Evolutionary conservation across 139 green algal genomes (phyloP), one percentile per base, ranked within the genome.

Genomic region (Spirogloea muscicola): DNA sequence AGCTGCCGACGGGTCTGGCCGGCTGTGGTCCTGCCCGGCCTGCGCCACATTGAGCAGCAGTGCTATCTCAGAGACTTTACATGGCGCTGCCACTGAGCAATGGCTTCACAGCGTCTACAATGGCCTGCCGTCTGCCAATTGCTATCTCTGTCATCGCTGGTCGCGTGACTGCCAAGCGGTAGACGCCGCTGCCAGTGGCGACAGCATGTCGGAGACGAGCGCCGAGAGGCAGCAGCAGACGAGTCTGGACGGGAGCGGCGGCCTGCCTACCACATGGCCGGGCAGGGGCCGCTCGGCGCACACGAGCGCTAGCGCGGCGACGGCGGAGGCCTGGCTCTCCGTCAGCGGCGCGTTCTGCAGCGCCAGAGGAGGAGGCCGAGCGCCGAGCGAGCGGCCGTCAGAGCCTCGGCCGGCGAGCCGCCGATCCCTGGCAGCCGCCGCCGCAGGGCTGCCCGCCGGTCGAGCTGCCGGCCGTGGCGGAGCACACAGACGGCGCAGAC

Each of bases 301-400:
- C 27, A 34, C 62, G 58, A 77, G 42, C 2, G 73, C 73, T 7
- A 81, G 25, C 41, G 77, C 25, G 9, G 63, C 25, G 3, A 81
- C 37, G 18, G 43, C 33, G 37, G 34, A 31, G 3, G 77, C 16
- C 65, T 81, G 73, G 31, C 77, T 64, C 21, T 81, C 73, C 4
- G 66, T 63, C 10, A 81, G 31, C 33, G 34, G 52, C 3, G 73
- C 73, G 39, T 79, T 79, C 73, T 81, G 65, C 6, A n/a, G n/a
- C 6, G 60, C 18, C 21, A 34, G 21, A 69, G 40, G 58, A 69
- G 10, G 6, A 60, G 33, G 16, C 6, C 10, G 25, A 69, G 10
- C 57, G 58, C 16, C 7, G 60, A 21, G 13, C 18, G 16, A n/a
- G 18, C 10, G 18, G 18, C 21, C 13, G 7, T 60, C 10, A 36